Base-by-base conservation (phyloP, 116 monocot genomes). In the Posidonia oceanica region DNA sequence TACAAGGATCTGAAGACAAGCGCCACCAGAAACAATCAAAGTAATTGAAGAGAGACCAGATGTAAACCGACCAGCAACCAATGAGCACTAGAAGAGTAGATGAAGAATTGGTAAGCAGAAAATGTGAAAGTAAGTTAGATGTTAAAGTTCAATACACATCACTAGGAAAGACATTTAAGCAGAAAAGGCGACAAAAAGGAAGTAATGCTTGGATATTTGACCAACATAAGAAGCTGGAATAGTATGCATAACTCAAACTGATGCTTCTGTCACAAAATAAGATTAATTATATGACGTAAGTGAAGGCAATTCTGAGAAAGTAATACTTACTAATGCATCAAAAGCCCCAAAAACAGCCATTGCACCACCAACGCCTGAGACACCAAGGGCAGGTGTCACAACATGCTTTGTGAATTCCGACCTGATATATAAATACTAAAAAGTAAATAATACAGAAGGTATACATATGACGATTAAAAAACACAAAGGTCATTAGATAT, bases 341-440 rank as follows among this genome's bases (percentile, higher is more conserved):
- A 81, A 77, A 71, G 78, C 82, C 5, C 93, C 90, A 78, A 75
- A 93, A 37, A 93, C 55, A 39, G 98, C 93, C 98, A 99, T 99
- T 58, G 84, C 90, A 63, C 90, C 98, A 59, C 93, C 98, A 66
- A 99, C 86, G 12, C 98, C 98, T 11, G 93, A 90, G 51, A 86
- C 81, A 61, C 98, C 93, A 71, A 93, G 81, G 68, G 88, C 75
- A 66, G 90, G 93, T 68, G 85, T 79, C 52, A 93, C 81, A 51
- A 99, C 73, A 73, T 84, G 42, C 75, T 99, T 88, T 55, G 93
- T 93, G 51, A 87, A 93, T 80, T 90, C 98, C 70, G 98, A 75
- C 88, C 98, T 93, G 66, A 77, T 52, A 70, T 4, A 16, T 69
- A 16, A 37, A 55, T 23, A 51, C 20, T 68, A 57, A 66, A 59